Conservation (phyloP, 768 basidiomycete genomes). For the Tubosaeta sp. region DNA sequence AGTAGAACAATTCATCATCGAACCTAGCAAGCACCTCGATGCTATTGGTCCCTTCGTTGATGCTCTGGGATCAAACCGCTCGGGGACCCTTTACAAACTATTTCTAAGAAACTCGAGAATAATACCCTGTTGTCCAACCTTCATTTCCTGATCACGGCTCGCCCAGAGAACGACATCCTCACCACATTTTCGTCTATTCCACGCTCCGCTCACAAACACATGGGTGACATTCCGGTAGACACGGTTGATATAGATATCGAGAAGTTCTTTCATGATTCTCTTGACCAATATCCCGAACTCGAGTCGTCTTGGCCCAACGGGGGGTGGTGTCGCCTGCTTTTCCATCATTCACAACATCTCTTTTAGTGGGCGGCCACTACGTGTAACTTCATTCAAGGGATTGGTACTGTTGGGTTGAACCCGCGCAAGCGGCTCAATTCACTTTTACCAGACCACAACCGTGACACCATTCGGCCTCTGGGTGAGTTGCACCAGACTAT, state of each 20-base stretch:
- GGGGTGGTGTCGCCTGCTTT: too few relatives aligned
- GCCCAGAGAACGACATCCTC: conserved; percentile 8
- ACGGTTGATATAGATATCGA: not conserved
- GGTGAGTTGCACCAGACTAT: not conserved
- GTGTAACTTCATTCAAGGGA: not conserved
- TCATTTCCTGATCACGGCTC: too few relatives aligned
- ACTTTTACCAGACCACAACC: not conserved
- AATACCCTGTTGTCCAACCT: too few relatives aligned
- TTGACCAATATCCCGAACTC: not conserved
- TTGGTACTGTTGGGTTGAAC: not conserved
- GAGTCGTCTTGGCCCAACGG: not conserved
- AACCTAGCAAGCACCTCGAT: too few relatives aligned
- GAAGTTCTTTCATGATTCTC: not conserved
- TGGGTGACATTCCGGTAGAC: not conserved
- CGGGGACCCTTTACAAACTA: too few relatives aligned
- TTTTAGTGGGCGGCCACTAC: not conserved
- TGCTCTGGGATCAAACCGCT: too few relatives aligned
- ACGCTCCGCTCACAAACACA: not conserved
- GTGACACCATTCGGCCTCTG: not conserved
- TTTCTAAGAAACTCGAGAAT: too few relatives aligned
- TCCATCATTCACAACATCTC: too few relatives aligned
- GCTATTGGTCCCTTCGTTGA: conserved; percentile 6
- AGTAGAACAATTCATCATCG: conserved; percentile 17
- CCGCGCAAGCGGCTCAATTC: not conserved
- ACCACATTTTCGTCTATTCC: not conserved